phyloP scores from a whole-genome alignment of 345 rosid species.

The Citrus australasica region DNA sequence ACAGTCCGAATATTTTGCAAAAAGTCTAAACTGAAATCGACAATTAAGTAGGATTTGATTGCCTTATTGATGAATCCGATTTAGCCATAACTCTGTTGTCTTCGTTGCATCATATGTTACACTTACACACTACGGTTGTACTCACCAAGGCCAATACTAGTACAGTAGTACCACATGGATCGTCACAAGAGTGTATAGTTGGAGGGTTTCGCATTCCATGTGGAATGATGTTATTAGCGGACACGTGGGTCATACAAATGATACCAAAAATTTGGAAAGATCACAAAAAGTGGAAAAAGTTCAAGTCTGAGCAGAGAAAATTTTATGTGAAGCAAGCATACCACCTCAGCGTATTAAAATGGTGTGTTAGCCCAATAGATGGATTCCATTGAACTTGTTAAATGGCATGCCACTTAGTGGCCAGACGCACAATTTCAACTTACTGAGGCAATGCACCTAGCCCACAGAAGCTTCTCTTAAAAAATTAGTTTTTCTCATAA shows the following conservation, averaged over 20 bases:
- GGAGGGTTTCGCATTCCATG: constrained; percentile 35
- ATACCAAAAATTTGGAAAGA: constrained; percentile 33
- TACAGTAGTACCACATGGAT: constrained; percentile 27
- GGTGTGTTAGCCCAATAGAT: too few relatives aligned
- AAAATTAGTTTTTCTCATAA: too few relatives aligned
- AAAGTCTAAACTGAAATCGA: background rate
- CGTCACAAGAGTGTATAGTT: constrained; percentile 33
- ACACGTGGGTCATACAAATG: constrained; percentile 31
- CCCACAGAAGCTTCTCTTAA: too few relatives aligned
- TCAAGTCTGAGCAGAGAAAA: constrained; percentile 43
- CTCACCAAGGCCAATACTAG: constrained; percentile 28
- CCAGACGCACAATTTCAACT: too few relatives aligned
- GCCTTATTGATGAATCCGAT: constrained; percentile 32
- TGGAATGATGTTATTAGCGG: constrained; percentile 34
- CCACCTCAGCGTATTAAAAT: too few relatives aligned
- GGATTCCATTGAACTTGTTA: too few relatives aligned
- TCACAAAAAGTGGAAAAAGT: background rate
- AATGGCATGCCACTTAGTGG: too few relatives aligned
- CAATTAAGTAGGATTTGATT: background rate
- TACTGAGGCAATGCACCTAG: too few relatives aligned
- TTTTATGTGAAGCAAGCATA: too few relatives aligned
- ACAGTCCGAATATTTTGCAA: background rate
- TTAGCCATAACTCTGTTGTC: constrained; percentile 21
- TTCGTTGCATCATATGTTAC: constrained; percentile 18
- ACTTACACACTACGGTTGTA: constrained; percentile 12